Conservation (phyloP, 768 basidiomycete genomes). For the Suillus cothurnatus region DNA sequence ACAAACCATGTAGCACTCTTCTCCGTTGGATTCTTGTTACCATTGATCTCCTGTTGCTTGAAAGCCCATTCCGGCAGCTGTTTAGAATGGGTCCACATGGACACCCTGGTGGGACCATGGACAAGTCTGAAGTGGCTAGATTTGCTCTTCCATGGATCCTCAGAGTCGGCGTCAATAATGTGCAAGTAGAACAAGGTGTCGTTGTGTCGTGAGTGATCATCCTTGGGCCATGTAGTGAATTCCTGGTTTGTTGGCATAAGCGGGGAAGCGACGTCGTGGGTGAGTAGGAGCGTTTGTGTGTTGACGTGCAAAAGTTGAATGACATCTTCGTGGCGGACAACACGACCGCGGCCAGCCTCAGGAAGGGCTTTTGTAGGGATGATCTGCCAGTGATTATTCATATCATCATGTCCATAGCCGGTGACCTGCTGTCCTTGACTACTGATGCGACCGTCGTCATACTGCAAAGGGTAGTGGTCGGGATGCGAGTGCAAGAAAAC, state of each 20-base stretch:
- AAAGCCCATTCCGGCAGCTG: constrained; percentile 95
- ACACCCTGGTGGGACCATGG: constrained; percentile 87
- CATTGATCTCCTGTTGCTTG: constrained; percentile 97
- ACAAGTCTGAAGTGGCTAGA: constrained; percentile 89
- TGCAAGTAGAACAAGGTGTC: constrained; percentile 87
- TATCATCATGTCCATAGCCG: constrained; percentile 91
- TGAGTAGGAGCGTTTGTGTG: constrained; percentile 82
- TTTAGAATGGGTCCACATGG: constrained; percentile 89
- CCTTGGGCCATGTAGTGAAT: constrained; percentile 89
- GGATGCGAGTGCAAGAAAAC: constrained; percentile 92
- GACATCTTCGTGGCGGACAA: constrained; percentile 87
- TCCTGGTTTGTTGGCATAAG: constrained; percentile 98
- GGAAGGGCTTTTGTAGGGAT: constrained; percentile 95
- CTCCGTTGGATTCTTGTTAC: constrained; percentile 88
- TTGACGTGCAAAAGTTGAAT: constrained; percentile 88
- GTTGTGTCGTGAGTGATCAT: constrained; percentile 75
- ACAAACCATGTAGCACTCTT: constrained; percentile 87
- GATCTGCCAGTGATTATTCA: constrained; percentile 95
- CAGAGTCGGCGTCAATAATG: constrained; percentile 72
- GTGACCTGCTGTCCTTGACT: constrained; percentile 98
- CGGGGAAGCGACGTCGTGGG: constrained; percentile 97
- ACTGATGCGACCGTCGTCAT: constrained; percentile 94
- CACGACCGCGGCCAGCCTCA: constrained; percentile 88
- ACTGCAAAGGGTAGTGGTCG: constrained; percentile 89
- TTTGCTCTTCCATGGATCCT: constrained; percentile 91